Evolutionary conservation across 176 grass and related monocot genomes (phyloP), one percentile per base, ranked within the genome.

Genomic region (Eleusine coracana): DNA sequence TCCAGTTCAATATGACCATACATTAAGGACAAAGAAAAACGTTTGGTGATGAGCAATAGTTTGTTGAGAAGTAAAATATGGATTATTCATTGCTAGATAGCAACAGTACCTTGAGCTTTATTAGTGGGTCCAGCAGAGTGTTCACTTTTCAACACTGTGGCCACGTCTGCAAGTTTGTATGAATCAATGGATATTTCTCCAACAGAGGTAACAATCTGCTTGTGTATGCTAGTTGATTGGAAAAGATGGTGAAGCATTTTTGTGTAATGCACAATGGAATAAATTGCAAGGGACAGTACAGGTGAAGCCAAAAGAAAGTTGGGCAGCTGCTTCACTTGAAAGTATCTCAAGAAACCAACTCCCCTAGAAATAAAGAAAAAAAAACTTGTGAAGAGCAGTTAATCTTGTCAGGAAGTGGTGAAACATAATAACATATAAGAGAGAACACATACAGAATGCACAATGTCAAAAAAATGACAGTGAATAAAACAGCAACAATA

Each of bases 261-360:
- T 82, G 69, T 39, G 82, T 98, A 90, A 92, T 87, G 85, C n/a
- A 87, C 70, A 78, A 98, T 81, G 9, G 93, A 93, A 73, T 88
- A 87, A 80, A 98, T 52, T 52, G 93, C 88, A 54, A 98, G 84
- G 80, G 93, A 92, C 20, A 98, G 27, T 75, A 78, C 77, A 59
- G 93, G 93, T 29, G 91, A 98, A 83, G 96, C 96, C 63, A 98
- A 87, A 69, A 98, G 91, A 93, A 96, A 98, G 86, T 96, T 98
- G 7, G 96, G 93, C 74, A 98, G 86, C 85, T 98, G 96, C 83
- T 98, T 95, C 73, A 95, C 90, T 90, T 96, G 82, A 81, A 98
- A 98, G 79, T 98, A 98, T 82, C 85, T 91, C 82, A 98, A 91
- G 85, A 98, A 98, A 85, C 96, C 96, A 84, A 95, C 92, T 51